These are phyloP conservation scores for Hericium erinaceus DNA, from an alignment of 768 basidiomycete genomes.

Conservation along the genomic window DNA sequence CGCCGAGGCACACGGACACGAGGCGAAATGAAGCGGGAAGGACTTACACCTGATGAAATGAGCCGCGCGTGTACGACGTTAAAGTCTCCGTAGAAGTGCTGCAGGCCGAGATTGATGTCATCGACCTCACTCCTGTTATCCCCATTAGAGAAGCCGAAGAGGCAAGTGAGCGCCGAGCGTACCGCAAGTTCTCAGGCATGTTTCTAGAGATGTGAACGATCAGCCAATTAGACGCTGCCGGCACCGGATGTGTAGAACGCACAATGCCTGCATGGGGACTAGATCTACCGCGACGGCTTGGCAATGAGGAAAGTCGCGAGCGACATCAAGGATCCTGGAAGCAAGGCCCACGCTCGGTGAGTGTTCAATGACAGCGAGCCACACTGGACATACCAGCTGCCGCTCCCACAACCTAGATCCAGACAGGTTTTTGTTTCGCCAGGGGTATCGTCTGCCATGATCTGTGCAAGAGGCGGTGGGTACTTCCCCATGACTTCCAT, in stretches of 20 bases:
- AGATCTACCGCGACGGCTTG: constrained; percentile 68
- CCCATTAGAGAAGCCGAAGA: not conserved
- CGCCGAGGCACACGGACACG: not conserved
- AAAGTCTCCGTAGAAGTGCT: constrained; percentile 74
- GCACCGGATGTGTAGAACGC: constrained; percentile 26
- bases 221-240: not conserved
- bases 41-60: constrained; percentile 61
- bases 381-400: constrained; percentile 47
- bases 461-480: constrained; percentile 42
- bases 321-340: constrained; percentile 65
- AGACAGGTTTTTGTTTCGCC: constrained; percentile 54
- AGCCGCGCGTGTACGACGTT: constrained; percentile 68
- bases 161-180: constrained; percentile 1
- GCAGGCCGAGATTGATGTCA: constrained; percentile 76
- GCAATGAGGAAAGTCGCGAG: constrained; percentile 62
- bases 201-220: constrained; percentile 27
- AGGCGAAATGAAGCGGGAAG: not conserved
- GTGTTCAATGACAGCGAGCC: not conserved
- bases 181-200: constrained; percentile 70
- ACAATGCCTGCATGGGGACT: constrained; percentile 66
- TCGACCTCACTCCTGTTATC: constrained; percentile 65
- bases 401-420: constrained; percentile 76
- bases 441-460: constrained; percentile 50
- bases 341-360: constrained; percentile 4
- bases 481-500: constrained; percentile 60